Evolutionary conservation across 495 filamentous ascomycete genomes (phyloP).

Genomic region (Penicillium fimorum): DNA sequence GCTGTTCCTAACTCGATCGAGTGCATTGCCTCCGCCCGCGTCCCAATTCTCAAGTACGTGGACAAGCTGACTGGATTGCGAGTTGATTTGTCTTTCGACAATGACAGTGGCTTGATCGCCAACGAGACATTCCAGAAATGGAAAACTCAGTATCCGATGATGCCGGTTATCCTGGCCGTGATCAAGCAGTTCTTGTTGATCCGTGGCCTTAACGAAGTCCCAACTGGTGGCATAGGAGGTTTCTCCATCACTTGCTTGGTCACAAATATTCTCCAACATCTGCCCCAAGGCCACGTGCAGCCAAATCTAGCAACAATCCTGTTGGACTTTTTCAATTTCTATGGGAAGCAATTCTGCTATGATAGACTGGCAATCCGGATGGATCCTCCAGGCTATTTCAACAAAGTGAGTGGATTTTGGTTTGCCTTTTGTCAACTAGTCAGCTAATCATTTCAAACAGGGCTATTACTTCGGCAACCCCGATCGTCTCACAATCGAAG

Average conservation of each 20-base stretch:
- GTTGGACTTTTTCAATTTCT: conserved; percentile 83
- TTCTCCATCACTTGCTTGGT: conserved; percentile 93
- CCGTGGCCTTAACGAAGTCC: conserved; percentile 85
- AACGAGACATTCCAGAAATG: conserved; percentile 76
- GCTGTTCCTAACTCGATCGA: conserved; percentile 53
- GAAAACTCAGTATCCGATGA: conserved; percentile 73
- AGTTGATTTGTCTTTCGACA: conserved; percentile 94
- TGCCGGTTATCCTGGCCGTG: conserved; percentile 78
- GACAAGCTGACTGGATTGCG: conserved; percentile 70
- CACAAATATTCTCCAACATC: conserved; percentile 76
- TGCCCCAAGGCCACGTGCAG: conserved; percentile 61
- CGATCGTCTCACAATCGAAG: conserved; percentile 70
- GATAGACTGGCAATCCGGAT: conserved; percentile 66
- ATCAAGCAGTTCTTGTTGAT: conserved; percentile 92
- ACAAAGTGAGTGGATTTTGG: conserved; percentile 60
- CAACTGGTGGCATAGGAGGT: conserved; percentile 86
- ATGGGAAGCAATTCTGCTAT: conserved; percentile 76
- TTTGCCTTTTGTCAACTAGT: not conserved
- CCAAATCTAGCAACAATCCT: conserved; percentile 74
- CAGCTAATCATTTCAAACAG: conserved; percentile 3
- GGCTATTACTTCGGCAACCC: conserved; percentile 30
- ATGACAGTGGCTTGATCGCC: conserved; percentile 72
- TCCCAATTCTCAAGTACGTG: conserved; percentile 89
- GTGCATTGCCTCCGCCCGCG: conserved; percentile 71
- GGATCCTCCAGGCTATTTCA: conserved; percentile 65